Conservation (phyloP, 495 filamentous ascomycete genomes). For the Corynascus novoguineensis region DNA sequence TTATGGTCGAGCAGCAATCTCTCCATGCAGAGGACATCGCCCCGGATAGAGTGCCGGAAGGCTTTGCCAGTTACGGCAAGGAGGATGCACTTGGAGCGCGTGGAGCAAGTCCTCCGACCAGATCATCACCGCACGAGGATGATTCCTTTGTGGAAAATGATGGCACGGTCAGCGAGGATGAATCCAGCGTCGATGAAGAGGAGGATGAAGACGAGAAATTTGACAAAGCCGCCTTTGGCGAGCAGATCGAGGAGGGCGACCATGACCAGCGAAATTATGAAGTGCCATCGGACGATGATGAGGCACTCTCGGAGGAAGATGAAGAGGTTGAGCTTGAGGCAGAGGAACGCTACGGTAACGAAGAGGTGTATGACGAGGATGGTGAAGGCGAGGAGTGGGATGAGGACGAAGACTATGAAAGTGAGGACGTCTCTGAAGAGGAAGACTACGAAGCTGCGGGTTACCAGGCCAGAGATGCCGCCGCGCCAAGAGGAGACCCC, state of each 20-base stretch:
- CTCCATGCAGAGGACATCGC: conserved; percentile 10
- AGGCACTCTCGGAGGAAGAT: conserved; percentile 34
- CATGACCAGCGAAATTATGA: conserved; percentile 30
- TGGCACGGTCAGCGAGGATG: conserved; percentile 7
- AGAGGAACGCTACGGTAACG: conserved; percentile 18
- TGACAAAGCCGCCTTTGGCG: conserved; percentile 25
- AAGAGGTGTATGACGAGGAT: conserved; percentile 27
- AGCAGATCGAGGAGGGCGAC: conserved; percentile 29
- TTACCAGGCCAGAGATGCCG: conserved; percentile 1
- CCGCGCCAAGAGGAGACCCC: conserved; percentile 16
- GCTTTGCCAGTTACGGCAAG: conserved; percentile 26
- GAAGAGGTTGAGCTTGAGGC: conserved; percentile 27
- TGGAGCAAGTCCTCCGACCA: neutral
- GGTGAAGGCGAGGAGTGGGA: conserved; percentile 22
- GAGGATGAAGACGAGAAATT: conserved; percentile 17
- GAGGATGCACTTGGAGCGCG: neutral
- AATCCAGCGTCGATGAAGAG: conserved; percentile 18
- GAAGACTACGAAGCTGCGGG: neutral
- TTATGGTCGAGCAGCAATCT: conserved; percentile 7
- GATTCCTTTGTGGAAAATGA: conserved; percentile 13
- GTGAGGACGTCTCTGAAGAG: conserved; percentile 22
- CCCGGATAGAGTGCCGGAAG: conserved; percentile 18
- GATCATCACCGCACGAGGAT: neutral
- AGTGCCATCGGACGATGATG: conserved; percentile 27
- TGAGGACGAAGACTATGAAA: conserved; percentile 22